phyloP scores from a whole-genome alignment of 805 yeast species.

The Starmerella bombicola region DNA sequence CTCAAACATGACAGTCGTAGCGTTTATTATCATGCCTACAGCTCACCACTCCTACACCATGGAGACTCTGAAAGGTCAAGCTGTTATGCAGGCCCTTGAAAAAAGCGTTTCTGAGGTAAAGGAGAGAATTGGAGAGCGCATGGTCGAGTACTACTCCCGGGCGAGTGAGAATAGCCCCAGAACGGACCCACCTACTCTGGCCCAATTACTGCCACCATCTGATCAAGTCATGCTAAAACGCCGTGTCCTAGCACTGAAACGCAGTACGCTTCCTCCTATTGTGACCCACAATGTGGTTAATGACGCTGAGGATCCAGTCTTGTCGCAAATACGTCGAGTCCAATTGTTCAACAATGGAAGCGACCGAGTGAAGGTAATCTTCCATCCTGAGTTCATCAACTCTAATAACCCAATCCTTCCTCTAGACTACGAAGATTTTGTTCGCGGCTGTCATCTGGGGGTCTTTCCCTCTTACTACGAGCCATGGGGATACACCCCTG shows the following conservation, averaged over 20 bases:
- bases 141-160: constrained; percentile 82
- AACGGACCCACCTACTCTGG: constrained; percentile 61
- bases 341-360: constrained; percentile 78
- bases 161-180: constrained; percentile 32
- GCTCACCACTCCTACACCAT: constrained; percentile 87
- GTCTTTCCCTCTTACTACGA: constrained; percentile 97
- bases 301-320: constrained; percentile 79
- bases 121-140: constrained; percentile 67
- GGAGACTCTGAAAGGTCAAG: constrained; percentile 91
- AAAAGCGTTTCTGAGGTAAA: constrained; percentile 81
- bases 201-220: constrained; percentile 70
- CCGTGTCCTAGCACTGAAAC: constrained; percentile 82
- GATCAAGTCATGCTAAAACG: constrained; percentile 83
- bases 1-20: constrained; percentile 86
- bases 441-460: constrained; percentile 94
- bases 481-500: constrained; percentile 99
- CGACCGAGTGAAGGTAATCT: constrained; percentile 87
- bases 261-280: constrained; percentile 83
- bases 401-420: constrained; percentile 89
- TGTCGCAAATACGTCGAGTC: constrained; percentile 83
- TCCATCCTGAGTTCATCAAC: constrained; percentile 94
- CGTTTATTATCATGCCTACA: constrained; percentile 97
- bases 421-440: constrained; percentile 92
- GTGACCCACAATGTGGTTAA: constrained; percentile 96
- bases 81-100: constrained; percentile 84